Percentiles rank a stretch among this genome's conserved stretches.
phyloP scores from a whole-genome alignment of 1,284 basidiomycete genomes.

The Hemileia vastatrix region DNA sequence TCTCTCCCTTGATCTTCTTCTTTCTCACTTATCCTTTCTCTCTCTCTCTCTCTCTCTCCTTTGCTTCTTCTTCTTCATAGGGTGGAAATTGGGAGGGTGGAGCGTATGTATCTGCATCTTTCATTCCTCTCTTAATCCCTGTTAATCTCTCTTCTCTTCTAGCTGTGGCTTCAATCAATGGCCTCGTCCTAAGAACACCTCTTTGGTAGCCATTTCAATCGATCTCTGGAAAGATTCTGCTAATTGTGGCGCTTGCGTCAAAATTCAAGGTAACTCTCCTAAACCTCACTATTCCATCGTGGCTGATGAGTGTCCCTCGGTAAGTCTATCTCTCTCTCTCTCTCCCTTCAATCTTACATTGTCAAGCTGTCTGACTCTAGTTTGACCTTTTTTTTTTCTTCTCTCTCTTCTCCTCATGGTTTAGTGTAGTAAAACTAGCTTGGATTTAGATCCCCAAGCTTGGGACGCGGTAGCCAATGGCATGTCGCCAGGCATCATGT shows the following conservation, averaged over 20 bases:
- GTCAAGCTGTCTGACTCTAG: no score
- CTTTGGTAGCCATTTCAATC: constrained; percentile 2
- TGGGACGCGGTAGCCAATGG: constrained; percentile 8
- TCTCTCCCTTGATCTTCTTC: no score
- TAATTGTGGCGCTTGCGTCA: constrained; percentile 9
- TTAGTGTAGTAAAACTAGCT: constrained; percentile 1
- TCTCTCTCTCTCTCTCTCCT: no score
- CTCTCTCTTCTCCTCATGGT: no score
- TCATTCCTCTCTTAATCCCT: no score
- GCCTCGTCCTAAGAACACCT: not conserved
- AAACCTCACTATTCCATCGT: not conserved
- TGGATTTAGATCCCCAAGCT: constrained; percentile 6
- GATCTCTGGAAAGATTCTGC: constrained; percentile 4
- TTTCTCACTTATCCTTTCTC: no score
- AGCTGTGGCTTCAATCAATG: constrained; percentile 9
- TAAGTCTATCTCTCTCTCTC: constrained; percentile 2
- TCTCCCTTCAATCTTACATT: no score
- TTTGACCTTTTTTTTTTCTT: no score
- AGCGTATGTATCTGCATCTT: no score
- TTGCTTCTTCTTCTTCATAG: no score
- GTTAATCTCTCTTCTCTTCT: no score
- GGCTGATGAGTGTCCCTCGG: constrained; percentile 1
- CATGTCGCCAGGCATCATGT: not conserved
- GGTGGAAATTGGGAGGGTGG: no score
- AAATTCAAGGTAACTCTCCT: not conserved